Percentiles rank a stretch among this genome's conserved stretches.
Evolutionary conservation across 352 stramenopile species (phyloP).

Genomic region (Albugo laibachii): DNA sequence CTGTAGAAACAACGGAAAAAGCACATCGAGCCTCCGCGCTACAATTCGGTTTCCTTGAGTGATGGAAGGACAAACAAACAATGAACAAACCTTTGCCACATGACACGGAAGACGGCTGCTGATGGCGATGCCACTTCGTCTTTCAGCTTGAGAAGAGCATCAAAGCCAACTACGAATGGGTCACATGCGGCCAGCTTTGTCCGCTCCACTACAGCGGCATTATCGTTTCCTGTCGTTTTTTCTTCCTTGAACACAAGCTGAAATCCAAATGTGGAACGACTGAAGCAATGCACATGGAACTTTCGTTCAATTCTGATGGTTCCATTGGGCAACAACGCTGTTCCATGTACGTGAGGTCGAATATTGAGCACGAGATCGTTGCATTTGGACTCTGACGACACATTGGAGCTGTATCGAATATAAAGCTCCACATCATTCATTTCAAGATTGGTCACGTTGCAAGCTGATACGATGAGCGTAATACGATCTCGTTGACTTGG

Average conservation of each 20-base stretch:
- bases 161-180: conserved; percentile 19
- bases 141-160: conserved; percentile 19
- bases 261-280: conserved; percentile 24
- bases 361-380: conserved; percentile 42
- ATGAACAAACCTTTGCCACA: conserved; percentile 24
- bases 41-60: conserved; percentile 1
- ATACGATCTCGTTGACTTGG: conserved; percentile 24
- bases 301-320: conserved; percentile 42
- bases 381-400: conserved; percentile 26
- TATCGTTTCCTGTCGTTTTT: no score
- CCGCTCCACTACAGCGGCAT: conserved; percentile 3
- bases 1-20: conserved; percentile 4
- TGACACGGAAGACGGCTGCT: conserved; percentile 21
- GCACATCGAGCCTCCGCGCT: conserved; percentile 10
- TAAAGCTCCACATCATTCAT: conserved; percentile 47
- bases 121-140: conserved; percentile 12
- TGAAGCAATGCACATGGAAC: conserved; percentile 44
- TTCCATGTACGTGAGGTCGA: conserved; percentile 13
- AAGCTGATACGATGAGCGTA: conserved; percentile 24
- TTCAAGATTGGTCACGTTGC: conserved; percentile 41
- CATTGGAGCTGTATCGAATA: conserved; percentile 19
- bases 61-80: conserved; percentile 1
- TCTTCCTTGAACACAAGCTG: conserved; percentile 21
- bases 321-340: conserved; percentile 27
- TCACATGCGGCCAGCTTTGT: conserved; percentile 4